Conservation (phyloP, 2,329 filamentous ascomycete genomes). For the Trichophyton benhamiae region DNA sequence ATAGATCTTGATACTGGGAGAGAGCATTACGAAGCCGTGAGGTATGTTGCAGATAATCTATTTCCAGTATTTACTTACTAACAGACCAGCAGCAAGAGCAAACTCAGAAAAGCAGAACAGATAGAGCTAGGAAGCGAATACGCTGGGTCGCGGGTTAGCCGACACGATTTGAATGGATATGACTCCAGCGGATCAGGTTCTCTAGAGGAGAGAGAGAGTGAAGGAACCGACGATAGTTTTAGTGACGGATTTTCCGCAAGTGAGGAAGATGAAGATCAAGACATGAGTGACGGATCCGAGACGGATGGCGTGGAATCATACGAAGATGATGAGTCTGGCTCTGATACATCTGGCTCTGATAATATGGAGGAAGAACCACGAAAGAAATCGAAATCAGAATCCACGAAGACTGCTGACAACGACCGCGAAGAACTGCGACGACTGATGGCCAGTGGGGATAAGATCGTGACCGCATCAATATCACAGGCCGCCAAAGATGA, state of each 20-base stretch:
- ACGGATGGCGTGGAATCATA: conserved; percentile 17
- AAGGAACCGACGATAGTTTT: conserved; percentile 22
- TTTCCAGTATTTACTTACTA: conserved; percentile 4
- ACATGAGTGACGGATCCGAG: conserved; percentile 22
- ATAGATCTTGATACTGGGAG: conserved; percentile 48
- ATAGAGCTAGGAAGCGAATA: conserved; percentile 66
- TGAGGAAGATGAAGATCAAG: conserved; percentile 25
- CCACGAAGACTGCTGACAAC: conserved; percentile 17
- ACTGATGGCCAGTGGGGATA: conserved; percentile 57
- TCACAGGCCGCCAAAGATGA: conserved; percentile 61
- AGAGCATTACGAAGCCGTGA: conserved; percentile 75
- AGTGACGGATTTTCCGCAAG: conserved; percentile 25
- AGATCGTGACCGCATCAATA: conserved; percentile 51
- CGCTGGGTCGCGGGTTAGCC: conserved; percentile 60
- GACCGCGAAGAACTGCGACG: conserved; percentile 51
- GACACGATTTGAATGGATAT: conserved; percentile 48
- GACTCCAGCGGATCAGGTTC: conserved; percentile 22
- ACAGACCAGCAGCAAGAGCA: conserved; percentile 53
- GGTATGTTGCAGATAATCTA: conserved; percentile 33
- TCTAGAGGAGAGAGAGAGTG: conserved; percentile 34
- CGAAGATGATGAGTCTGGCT: conserved; percentile 18
- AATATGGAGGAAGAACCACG: conserved; percentile 16
- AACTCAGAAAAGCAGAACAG: conserved; percentile 60
- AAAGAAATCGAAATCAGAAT: conserved; percentile 18
- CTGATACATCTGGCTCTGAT: conserved; percentile 17